A percentile compares a stretch with the other conserved stretches of the same genome.
phyloP scores from a whole-genome alignment of 2,329 filamentous ascomycete species.

The Neonectria punicea region DNA sequence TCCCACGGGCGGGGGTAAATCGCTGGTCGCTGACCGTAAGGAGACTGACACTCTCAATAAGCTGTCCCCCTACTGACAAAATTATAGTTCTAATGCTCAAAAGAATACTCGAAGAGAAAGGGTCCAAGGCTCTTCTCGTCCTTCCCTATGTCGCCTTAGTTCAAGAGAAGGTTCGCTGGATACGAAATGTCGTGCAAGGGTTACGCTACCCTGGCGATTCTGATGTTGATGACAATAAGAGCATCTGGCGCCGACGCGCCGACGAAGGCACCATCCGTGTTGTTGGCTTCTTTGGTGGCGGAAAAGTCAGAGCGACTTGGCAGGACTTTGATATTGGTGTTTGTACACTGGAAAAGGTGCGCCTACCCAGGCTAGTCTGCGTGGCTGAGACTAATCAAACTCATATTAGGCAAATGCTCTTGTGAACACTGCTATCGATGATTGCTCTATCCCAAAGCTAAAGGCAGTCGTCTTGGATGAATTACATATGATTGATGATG shows the following conservation, averaged over 20 bases:
- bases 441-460: slow-evolving; percentile 72
- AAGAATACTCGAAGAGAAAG: slow-evolving; percentile 70
- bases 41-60: background rate
- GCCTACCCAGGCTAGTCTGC: background rate
- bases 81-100: slow-evolving; percentile 75
- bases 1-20: slow-evolving; percentile 82
- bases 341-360: slow-evolving; percentile 80
- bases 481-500: slow-evolving; percentile 84
- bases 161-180: slow-evolving; percentile 81
- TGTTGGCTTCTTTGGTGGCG: slow-evolving; percentile 80
- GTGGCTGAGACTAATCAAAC: slow-evolving; percentile 10
- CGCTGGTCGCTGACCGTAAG: slow-evolving; percentile 72
- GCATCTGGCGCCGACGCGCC: slow-evolving; percentile 64
- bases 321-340: slow-evolving; percentile 80
- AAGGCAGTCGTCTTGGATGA: slow-evolving; percentile 79
- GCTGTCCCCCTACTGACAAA: slow-evolving; percentile 23
- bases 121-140: slow-evolving; percentile 76
- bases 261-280: slow-evolving; percentile 71
- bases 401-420: slow-evolving; percentile 73
- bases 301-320: slow-evolving; percentile 74
- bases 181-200: slow-evolving; percentile 72
- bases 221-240: slow-evolving; percentile 48
- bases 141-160: slow-evolving; percentile 83
- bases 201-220: slow-evolving; percentile 56
- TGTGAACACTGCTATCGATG: slow-evolving; percentile 78